A percentile compares a stretch with the other conserved stretches of the same genome.
Conservation (phyloP, 768 basidiomycete species). For the Coprinopsis cinerea region DNA sequence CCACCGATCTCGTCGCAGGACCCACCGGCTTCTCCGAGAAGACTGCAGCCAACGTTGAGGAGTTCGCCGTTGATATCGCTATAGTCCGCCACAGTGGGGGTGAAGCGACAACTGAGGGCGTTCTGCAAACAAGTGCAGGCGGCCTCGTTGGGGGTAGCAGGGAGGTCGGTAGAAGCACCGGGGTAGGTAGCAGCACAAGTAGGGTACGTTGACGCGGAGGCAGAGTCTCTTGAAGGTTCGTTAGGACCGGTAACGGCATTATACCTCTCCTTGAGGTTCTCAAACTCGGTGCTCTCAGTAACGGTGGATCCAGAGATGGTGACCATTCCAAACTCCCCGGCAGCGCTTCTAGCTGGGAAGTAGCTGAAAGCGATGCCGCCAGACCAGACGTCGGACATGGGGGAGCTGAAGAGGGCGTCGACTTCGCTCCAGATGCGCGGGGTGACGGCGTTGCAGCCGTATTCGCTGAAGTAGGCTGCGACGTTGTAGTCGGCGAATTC, state of each 20-base stretch:
- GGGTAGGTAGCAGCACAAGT: constrained; percentile 57
- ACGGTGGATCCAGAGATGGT: constrained; percentile 67
- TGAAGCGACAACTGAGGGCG: constrained; percentile 69
- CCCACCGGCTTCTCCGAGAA: constrained; percentile 60
- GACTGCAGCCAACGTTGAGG: constrained; percentile 67
- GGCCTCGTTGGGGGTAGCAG: constrained; percentile 78
- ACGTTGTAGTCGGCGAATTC: constrained; percentile 68
- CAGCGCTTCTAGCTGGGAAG: constrained; percentile 68
- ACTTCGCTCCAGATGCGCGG: constrained; percentile 81
- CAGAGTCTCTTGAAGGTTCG: constrained; percentile 41
- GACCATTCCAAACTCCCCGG: constrained; percentile 82
- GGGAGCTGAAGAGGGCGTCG: constrained; percentile 58
- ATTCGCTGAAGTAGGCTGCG: constrained; percentile 88
- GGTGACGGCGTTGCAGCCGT: constrained; percentile 57
- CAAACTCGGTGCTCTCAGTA: constrained; percentile 63
- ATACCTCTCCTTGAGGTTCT: constrained; percentile 59
- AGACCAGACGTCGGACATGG: constrained; percentile 78
- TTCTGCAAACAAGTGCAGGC: constrained; percentile 72
- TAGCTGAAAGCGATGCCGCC: constrained; percentile 89
- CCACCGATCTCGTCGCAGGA: constrained; percentile 48
- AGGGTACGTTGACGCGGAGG: constrained; percentile 45
- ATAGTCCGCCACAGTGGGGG: constrained; percentile 54
- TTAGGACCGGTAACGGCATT: constrained; percentile 50
- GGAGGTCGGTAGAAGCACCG: constrained; percentile 60
- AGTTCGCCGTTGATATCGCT: constrained; percentile 54